Evolutionary conservation across 1,284 basidiomycete genomes (phyloP).

Genomic region (Ceratobasidium sp.): DNA sequence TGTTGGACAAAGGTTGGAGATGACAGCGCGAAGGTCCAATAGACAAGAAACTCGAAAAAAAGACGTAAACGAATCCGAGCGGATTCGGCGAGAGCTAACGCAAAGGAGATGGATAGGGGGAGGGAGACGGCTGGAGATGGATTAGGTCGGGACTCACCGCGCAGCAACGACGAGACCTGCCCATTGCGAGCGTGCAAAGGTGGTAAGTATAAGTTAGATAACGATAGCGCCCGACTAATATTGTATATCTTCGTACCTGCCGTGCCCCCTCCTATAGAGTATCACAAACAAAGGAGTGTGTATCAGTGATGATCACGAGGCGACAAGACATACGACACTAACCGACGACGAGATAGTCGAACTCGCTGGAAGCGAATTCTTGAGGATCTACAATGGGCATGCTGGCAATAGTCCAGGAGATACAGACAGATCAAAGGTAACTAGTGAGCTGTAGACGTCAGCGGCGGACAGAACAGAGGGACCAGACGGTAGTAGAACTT

Average conservation of each 20-base stretch:
- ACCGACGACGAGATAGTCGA: conserved; percentile 33
- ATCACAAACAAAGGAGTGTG: conserved; percentile 11
- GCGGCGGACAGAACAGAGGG: conserved; percentile 19
- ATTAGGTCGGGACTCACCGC: conserved; percentile 15
- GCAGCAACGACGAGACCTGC: conserved; percentile 34
- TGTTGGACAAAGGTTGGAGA: neutral
- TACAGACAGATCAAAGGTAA: neutral
- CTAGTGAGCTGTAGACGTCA: neutral
- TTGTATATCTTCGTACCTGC: conserved; percentile 14
- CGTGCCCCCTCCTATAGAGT: conserved; percentile 33
- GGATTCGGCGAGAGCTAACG: neutral
- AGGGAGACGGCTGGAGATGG: neutral
- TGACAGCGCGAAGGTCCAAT: neutral
- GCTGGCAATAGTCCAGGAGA: neutral
- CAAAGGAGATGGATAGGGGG: too few relatives aligned
- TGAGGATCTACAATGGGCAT: conserved; percentile 24
- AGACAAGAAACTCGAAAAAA: neutral
- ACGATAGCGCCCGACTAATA: neutral
- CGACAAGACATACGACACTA: neutral
- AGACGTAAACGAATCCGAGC: neutral
- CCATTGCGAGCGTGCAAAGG: conserved; percentile 11
- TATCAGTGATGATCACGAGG: neutral
- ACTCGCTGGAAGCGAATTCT: conserved; percentile 18
- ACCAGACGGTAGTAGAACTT: neutral
- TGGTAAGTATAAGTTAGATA: neutral